Conservation (phyloP, 2,329 filamentous ascomycete species). For the Fusarium burgessii region DNA sequence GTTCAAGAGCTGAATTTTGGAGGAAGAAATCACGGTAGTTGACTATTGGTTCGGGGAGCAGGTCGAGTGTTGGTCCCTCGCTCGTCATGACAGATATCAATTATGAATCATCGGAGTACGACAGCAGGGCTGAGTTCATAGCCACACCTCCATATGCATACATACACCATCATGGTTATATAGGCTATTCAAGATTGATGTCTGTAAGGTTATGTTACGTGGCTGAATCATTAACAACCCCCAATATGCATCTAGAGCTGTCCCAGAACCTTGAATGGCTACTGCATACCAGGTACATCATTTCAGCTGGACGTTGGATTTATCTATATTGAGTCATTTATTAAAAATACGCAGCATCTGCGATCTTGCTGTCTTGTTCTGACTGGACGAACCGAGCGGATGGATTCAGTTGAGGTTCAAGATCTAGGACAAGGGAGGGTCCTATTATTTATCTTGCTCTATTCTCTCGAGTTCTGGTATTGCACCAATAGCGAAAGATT, state of each 20-base stretch:
- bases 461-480: neutral
- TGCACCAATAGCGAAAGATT: neutral
- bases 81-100: neutral
- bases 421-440: neutral
- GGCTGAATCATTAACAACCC: constrained; percentile 7
- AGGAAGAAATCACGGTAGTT: neutral
- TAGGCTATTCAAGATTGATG: neutral
- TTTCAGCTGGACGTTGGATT: constrained; percentile 1
- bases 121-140: constrained; percentile 3
- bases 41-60: neutral
- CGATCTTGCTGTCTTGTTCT: neutral
- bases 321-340: neutral
- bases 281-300: neutral
- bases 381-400: neutral
- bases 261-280: neutral
- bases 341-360: neutral
- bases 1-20: neutral
- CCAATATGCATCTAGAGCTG: neutral
- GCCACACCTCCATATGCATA: neutral
- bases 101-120: neutral
- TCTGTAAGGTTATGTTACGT: neutral
- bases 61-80: neutral
- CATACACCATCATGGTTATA: neutral
- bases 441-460: neutral
- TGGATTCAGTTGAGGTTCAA: neutral